Evolutionary conservation across 805 yeast species (phyloP), one percentile per base, ranked within the genome.

Genomic region (Metschnikowia gelsemii): DNA sequence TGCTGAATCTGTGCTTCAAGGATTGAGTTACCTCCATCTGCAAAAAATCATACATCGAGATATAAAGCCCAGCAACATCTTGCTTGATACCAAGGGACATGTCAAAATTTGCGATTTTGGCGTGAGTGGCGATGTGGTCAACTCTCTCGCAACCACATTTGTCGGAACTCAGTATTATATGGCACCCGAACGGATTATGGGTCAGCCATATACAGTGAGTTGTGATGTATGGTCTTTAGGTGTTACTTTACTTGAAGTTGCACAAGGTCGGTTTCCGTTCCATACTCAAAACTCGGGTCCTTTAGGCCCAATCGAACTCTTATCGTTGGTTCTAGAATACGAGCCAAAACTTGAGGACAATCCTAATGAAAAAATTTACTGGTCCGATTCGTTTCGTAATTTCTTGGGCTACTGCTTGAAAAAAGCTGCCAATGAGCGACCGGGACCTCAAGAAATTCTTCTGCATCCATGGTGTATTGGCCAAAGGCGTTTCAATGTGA

Each of bases 111-210:
- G 98, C 66, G 99, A 93, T 66, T 93, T 93, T 68, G 99, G 99
- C 16, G 99, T 93, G 20, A 84, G 95, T 58, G 99, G 99, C 8
- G 96, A 88, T 57, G 96, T 93, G 14, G 96, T 91, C 23, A 85
- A 93, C 62, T 88, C 96, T 0, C 70, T 93, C 34, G 98, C 98
- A 1, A 87, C 96, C 1, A 93, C 99, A 0, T 93, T 90, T 58
- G 93, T 96, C 0, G 99, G 99, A 2, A 93, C 99, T 0, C 90
- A 96, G 8, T 91, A 87, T 60, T 93, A 93, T 63, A 93, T 93
- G 99, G 98, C 99, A 0, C 99, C 99, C 0, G 99, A 93, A 63
- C 75, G 99, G 54, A 91, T 93, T 38, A 87, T 87, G 68, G 97
- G 96, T 21, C 91, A 88, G 57, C 93, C 96, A 1, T 93, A 93